These are phyloP conservation scores for Heracleum sosnowskyi DNA, from an alignment of 129 eudicot species.

Conservation along the genomic window DNA sequence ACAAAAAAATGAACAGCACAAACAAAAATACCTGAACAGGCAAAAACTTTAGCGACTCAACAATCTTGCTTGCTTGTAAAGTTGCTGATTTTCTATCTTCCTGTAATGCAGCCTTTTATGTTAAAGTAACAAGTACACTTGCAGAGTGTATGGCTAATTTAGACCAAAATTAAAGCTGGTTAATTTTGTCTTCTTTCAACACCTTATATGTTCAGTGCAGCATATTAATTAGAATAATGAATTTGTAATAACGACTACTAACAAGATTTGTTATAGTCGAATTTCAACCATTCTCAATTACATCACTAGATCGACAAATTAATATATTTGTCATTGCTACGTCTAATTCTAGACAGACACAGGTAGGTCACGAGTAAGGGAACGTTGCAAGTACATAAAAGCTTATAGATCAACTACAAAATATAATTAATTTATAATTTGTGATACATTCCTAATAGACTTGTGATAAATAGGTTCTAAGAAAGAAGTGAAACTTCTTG, in stretches of 20 bases:
- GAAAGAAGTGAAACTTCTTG: not conserved
- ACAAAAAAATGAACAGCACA: constrained; percentile 11
- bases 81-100: constrained; percentile 68
- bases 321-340: not conserved
- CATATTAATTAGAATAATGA: not conserved
- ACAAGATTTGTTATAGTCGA: not conserved
- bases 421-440: not conserved
- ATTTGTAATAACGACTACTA: not conserved
- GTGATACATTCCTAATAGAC: not conserved
- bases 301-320: not conserved
- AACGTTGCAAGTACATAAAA: not conserved
- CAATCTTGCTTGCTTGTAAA: constrained; percentile 84
- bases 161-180: not conserved
- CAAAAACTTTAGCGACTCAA: constrained; percentile 75
- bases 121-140: not conserved
- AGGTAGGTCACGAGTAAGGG: not conserved
- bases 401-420: not conserved
- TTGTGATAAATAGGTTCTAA: not conserved
- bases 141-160: not conserved
- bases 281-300: not conserved
- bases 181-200: not conserved
- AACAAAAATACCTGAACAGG: constrained; percentile 68
- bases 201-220: constrained; percentile 4
- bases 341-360: not conserved
- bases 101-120: constrained; percentile 27